Evolutionary conservation across 2,329 filamentous ascomycete genomes (phyloP).

Genomic region (Exophiala oligosperma): DNA sequence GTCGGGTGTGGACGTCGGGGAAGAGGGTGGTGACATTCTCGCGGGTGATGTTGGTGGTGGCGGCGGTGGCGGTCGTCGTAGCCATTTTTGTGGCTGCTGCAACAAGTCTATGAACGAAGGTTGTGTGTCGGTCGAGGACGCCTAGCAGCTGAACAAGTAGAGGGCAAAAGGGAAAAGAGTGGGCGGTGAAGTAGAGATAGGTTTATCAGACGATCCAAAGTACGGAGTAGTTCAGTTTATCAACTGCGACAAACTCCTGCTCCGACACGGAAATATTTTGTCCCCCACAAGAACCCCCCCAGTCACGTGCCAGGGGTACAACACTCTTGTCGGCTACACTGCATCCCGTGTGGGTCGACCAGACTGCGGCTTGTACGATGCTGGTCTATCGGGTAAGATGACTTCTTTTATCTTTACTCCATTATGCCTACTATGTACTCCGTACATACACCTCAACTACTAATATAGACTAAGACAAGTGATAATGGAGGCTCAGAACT

Average conservation of each 20-base stretch:
- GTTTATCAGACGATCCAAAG: no score
- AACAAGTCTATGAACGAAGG: background rate
- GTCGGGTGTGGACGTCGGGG: constrained; percentile 68
- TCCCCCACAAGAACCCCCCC: background rate
- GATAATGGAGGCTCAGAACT: no score
- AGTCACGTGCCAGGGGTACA: constrained; percentile 16
- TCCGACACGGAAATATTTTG: background rate
- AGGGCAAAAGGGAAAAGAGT: background rate
- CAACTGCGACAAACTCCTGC: background rate
- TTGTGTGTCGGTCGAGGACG: background rate
- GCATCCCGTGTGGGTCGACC: background rate
- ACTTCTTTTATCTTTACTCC: no score
- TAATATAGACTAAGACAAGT: no score
- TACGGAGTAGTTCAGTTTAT: no score
- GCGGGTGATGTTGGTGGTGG: constrained; percentile 65
- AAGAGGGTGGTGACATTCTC: constrained; percentile 86
- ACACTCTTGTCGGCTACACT: background rate
- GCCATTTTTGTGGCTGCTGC: constrained; percentile 24
- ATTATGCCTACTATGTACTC: no score
- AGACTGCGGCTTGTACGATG: background rate
- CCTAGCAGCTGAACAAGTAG: background rate
- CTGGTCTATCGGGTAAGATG: no score
- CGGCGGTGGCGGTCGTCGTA: no score
- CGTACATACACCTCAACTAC: no score
- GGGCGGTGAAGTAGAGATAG: background rate